phyloP scores from a whole-genome alignment of 2,329 filamentous ascomycete genomes.

The Juglanconis sp. region DNA sequence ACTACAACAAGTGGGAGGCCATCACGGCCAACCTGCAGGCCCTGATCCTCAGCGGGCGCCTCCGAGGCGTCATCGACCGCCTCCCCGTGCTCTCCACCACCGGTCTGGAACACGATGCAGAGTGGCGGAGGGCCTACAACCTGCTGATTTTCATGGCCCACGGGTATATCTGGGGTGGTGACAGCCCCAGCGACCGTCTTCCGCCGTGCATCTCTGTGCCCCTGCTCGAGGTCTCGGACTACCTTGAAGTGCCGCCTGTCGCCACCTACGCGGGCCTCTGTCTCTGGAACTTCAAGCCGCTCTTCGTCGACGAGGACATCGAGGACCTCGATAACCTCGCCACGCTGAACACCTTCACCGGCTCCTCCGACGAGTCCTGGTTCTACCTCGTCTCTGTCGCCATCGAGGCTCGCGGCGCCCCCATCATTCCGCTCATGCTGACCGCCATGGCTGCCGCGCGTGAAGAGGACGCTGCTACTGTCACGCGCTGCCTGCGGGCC shows the following conservation, averaged over 20 bases:
- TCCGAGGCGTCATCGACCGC: constrained; percentile 74
- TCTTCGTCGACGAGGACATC: constrained; percentile 78
- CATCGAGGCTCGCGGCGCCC: constrained; percentile 87
- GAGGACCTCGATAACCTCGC: constrained; percentile 85
- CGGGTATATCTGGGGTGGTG: constrained; percentile 94
- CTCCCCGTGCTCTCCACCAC: constrained; percentile 81
- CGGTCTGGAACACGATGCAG: constrained; percentile 75
- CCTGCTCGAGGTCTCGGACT: constrained; percentile 70
- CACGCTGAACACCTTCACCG: constrained; percentile 86
- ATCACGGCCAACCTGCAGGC: constrained; percentile 82
- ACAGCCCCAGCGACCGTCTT: constrained; percentile 72
- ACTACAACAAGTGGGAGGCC: constrained; percentile 94
- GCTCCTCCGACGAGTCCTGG: constrained; percentile 95
- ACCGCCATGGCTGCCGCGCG: constrained; percentile 79
- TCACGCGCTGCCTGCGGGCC: constrained; percentile 71
- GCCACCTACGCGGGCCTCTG: constrained; percentile 90
- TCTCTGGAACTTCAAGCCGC: constrained; percentile 94
- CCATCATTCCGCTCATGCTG: constrained; percentile 85
- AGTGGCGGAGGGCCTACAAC: constrained; percentile 93
- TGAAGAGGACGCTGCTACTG: constrained; percentile 63
- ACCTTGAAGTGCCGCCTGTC: constrained; percentile 83
- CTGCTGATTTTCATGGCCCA: constrained; percentile 89
- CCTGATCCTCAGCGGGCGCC: constrained; percentile 77
- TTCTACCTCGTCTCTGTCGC: constrained; percentile 95
- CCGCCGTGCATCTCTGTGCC: constrained; percentile 82